Base-by-base conservation (phyloP, 148 eudicot species). In the Bassia scoparia region DNA sequence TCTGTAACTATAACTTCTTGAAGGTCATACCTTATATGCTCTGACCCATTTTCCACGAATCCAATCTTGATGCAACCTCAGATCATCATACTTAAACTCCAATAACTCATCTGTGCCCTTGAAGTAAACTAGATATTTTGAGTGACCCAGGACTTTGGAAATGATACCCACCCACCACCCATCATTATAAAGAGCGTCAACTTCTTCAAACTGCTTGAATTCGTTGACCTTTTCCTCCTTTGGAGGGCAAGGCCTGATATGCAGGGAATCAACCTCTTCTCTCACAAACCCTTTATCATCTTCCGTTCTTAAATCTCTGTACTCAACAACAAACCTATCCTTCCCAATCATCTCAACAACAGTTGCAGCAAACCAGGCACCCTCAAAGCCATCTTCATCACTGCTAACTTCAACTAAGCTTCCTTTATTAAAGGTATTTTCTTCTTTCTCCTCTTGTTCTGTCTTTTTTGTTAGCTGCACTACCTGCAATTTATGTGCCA, bases 131-230 rank as follows among this genome's bases (percentile, higher is more conserved):
- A 31, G 12, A 67, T 96, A 96, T 72, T 54, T 85, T 38, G 82
- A 84, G 18, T 74, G 64, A 33, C 60, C 74, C 24, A 83, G 82
- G 53, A 88, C 86, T 80, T 87, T 87, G 46, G 86, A 74, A 63
- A 96, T 70, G 59, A 87, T 81, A 62, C 99, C 99, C 13, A 86
- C 87, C 99, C 99, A 96, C 99, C 99, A 96, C 44, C 88, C 92
- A 61, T 92, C 99, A 50, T 90, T 87, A 70, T 87, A 86, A 50
- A 80, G 76, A 59, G 96, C 97, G 79, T 96, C 99, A 77, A 96
- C 96, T 79, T 90, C 86, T 43, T 92, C 87, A 78, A 62, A 74
- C 71, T 84, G 62, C 65, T 81, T 84, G 77, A 86, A 90, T 65
- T 65, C 65, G 72, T 76, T 87, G 38, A 81, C 68, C 17, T 58